These are phyloP conservation scores for Evansstolkia leycettana DNA, from an alignment of 495 filamentous ascomycete species.

Conservation along the genomic window DNA sequence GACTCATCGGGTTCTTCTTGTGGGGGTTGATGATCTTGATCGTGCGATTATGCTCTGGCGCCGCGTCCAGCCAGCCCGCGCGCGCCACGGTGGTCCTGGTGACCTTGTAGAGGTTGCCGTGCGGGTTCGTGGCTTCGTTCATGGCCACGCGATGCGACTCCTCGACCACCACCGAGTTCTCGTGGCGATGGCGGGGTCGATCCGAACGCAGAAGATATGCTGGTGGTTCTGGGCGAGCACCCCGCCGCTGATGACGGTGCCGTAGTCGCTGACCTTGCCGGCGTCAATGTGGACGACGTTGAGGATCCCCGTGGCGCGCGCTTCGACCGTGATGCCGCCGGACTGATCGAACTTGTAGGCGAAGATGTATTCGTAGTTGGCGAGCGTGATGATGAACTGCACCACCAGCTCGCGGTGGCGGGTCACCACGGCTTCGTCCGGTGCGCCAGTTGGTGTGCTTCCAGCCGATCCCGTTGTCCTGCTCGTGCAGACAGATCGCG, in stretches of 20 bases:
- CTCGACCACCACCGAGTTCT: conserved; percentile 59
- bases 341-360: conserved; percentile 84
- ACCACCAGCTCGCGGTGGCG: conserved; percentile 50
- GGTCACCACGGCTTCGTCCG: conserved; percentile 48
- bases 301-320: conserved; percentile 77
- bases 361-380: too few species aligned
- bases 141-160: conserved; percentile 65
- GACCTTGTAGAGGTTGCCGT: conserved; percentile 68
- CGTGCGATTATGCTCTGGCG: conserved; percentile 50
- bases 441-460: conserved; percentile 65
- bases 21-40: conserved; percentile 73
- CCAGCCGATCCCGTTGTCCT: conserved; percentile 58
- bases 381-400: conserved; percentile 70
- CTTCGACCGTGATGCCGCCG: conserved; percentile 69
- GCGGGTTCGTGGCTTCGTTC: conserved; percentile 59
- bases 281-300: conserved; percentile 80
- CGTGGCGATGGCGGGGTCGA: conserved; percentile 68
- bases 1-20: conserved; percentile 60
- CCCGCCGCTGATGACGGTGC: conserved; percentile 78
- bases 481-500: conserved; percentile 59
- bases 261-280: conserved; percentile 45
- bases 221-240: conserved; percentile 77
- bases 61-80: conserved; percentile 58
- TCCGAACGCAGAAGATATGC: conserved; percentile 82
- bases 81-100: conserved; percentile 45